Percentiles rank a stretch among this genome's conserved stretches.
Evolutionary conservation across 2,329 filamentous ascomycete genomes (phyloP).

Genomic region (Colletotrichum horii): DNA sequence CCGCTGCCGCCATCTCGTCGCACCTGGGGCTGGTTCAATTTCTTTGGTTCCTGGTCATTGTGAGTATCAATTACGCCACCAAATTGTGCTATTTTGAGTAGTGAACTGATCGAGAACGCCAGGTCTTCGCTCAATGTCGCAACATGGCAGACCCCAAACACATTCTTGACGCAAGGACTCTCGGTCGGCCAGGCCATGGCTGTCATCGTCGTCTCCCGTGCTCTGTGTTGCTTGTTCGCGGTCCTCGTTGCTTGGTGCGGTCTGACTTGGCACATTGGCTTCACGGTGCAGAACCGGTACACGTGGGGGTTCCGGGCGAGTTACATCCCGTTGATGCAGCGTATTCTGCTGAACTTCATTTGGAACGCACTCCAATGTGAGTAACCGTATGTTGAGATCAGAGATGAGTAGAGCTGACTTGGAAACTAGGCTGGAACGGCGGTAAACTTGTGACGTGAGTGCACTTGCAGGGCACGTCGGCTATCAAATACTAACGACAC

Average conservation of each 20-base stretch:
- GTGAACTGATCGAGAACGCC: background rate
- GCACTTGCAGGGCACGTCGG: no score
- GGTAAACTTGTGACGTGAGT: background rate
- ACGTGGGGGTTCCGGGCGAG: conserved; percentile 54
- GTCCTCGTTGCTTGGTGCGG: conserved; percentile 52
- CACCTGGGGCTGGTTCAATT: conserved; percentile 53
- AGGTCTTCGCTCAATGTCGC: conserved; percentile 39
- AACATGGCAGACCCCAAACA: conserved; percentile 54
- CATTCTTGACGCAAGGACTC: conserved; percentile 50
- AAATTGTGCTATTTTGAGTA: background rate
- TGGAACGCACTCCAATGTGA: conserved; percentile 29
- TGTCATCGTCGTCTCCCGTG: conserved; percentile 48
- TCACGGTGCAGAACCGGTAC: conserved; percentile 54
- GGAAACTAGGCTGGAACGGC: background rate
- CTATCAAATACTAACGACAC: background rate
- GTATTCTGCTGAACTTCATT: conserved; percentile 54
- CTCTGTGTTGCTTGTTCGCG: conserved; percentile 47
- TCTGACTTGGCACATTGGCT: conserved; percentile 54
- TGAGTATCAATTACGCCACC: conserved; percentile 22
- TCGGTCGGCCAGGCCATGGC: conserved; percentile 52
- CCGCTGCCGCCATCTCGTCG: conserved; percentile 44
- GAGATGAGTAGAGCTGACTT: background rate
- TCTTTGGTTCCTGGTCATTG: conserved; percentile 46
- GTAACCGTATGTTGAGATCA: background rate
- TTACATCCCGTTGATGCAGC: conserved; percentile 52